These are phyloP conservation scores for Xylaria scruposa DNA, from an alignment of 495 filamentous ascomycete genomes.

Conservation along the genomic window DNA sequence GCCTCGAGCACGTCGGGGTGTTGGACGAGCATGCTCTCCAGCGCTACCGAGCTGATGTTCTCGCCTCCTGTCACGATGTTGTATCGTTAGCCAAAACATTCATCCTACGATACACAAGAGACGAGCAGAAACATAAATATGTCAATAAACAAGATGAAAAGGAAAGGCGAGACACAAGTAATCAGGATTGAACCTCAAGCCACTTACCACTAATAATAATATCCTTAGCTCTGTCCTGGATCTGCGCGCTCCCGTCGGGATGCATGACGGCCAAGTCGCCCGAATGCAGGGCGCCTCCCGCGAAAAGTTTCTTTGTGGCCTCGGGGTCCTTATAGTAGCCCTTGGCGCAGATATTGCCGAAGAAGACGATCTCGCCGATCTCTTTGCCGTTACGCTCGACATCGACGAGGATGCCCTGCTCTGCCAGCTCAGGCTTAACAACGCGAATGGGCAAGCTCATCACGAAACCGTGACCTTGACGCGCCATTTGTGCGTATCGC, in stretches of 20 bases:
- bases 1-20: constrained; percentile 91
- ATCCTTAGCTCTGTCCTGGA: constrained; percentile 93
- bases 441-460: constrained; percentile 82
- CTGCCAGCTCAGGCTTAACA: constrained; percentile 75
- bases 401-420: constrained; percentile 69
- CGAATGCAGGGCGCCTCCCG: constrained; percentile 83
- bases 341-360: constrained; percentile 89
- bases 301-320: constrained; percentile 87
- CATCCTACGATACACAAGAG: not conserved
- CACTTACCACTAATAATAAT: constrained; percentile 96
- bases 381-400: constrained; percentile 83
- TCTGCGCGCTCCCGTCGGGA: constrained; percentile 86
- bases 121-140: not conserved
- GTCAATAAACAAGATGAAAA: not conserved
- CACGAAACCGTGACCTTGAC: constrained; percentile 89
- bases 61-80: constrained; percentile 71
- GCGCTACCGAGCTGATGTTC: constrained; percentile 92
- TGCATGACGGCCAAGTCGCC: constrained; percentile 95
- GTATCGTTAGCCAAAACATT: not conserved
- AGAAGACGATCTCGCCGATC: constrained; percentile 91
- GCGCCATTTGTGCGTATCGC: constrained; percentile 84
- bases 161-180: constrained; percentile 2
- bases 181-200: not conserved
- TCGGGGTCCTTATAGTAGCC: constrained; percentile 91
- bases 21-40: constrained; percentile 89